A percentile compares a stretch with the other conserved stretches of the same genome.
Evolutionary conservation across 805 yeast genomes (phyloP).

Genomic region (Cyberlindnera bimundalis): DNA sequence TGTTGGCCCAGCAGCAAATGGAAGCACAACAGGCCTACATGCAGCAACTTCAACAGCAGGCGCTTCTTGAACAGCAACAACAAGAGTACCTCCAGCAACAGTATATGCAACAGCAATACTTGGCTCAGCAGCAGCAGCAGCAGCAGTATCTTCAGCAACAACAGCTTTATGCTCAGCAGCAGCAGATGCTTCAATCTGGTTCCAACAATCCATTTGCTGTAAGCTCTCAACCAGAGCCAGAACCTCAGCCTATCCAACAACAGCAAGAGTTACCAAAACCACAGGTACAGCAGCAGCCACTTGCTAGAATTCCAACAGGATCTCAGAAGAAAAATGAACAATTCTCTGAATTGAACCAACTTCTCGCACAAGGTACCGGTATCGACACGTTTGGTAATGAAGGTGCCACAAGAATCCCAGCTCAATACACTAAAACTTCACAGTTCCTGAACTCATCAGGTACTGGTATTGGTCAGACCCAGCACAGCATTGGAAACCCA

Average conservation of each 20-base stretch:
- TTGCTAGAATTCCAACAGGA: conserved; percentile 49
- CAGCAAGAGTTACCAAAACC: conserved; percentile 17
- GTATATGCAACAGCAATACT: conserved; percentile 32
- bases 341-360: conserved; percentile 69
- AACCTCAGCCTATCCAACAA: conserved; percentile 7
- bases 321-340: conserved; percentile 52
- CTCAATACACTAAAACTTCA: conserved; percentile 83
- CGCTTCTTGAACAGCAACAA: conserved; percentile 33
- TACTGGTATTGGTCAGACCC: conserved; percentile 51
- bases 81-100: conserved; percentile 33
- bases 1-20: conserved; percentile 8
- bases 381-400: conserved; percentile 91
- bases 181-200: conserved; percentile 61
- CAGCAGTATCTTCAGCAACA: conserved; percentile 19
- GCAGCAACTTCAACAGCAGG: conserved; percentile 20
- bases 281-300: conserved; percentile 30
- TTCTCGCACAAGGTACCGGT: conserved; percentile 85
- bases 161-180: conserved; percentile 24
- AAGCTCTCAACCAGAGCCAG: conserved; percentile 9
- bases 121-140: conserved; percentile 10
- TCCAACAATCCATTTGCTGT: conserved; percentile 78
- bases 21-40: conserved; percentile 15
- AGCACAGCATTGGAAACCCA: conserved; percentile 34
- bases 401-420: conserved; percentile 82
- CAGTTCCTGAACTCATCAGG: conserved; percentile 86